Evolutionary conservation across 116 monocot species (phyloP), one percentile per base, ranked within the genome.

Genomic region (Papilionanthe hybrid): DNA sequence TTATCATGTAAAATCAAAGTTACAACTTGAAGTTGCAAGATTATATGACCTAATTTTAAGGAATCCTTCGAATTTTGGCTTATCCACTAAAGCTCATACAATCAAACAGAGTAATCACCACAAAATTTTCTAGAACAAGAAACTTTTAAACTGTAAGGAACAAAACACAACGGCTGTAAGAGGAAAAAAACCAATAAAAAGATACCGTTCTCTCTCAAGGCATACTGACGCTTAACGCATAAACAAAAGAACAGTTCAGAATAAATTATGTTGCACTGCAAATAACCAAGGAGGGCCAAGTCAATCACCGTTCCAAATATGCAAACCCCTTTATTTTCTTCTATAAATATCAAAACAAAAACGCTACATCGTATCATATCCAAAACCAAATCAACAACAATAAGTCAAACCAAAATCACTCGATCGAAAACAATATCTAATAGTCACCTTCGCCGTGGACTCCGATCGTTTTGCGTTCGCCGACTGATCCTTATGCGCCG

Each of bases 401-500:
- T 32, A 69, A 37, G 13, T 25, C 28, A 69, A 3, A 11, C 22
- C 10, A 69, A 30, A 12, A 13, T 37, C 1, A 13, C 37, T 69
- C 44, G 43, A 22, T 20, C n/a, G n/a, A 69, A 69, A 75, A 10
- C 27, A 20, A 27, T 28, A 3, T 19, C 13, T 15, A 50, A 25
- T 4, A 20, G 58, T 37, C 73, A 96, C 92, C 90, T 92, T 96
- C 5, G 75, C 82, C 10, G 82, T 25, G 30, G 83, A 84, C 76
- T 92, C 89, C n/a, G 86, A 81, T 82, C 89, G 87, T 73, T 30
- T 88, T 45, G 81, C 86, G 72, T 86, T 89, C 42, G 27, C 49
- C 80, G 88, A 53, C 20, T 72, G 50, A 68, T 95, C 91, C 78
- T 84, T 82, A 55, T 81, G 83, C n/a, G 49, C 15, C 15, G 78